Conservation (phyloP, 2,329 filamentous ascomycete species). For the Geosmithia morbida region DNA sequence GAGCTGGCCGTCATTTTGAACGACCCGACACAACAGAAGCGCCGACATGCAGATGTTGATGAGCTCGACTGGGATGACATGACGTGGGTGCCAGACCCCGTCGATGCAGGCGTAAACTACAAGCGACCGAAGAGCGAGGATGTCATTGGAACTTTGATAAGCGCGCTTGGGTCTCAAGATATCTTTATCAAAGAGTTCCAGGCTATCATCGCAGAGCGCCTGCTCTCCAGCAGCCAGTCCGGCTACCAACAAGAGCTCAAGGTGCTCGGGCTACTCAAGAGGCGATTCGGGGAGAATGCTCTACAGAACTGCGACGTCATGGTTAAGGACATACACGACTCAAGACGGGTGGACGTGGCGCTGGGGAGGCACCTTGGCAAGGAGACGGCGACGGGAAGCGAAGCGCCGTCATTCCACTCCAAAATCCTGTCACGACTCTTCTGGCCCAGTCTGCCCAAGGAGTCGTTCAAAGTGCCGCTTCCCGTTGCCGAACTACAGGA, state of each 20-base stretch:
- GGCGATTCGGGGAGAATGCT: slow-evolving; percentile 71
- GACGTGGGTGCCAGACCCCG: slow-evolving; percentile 83
- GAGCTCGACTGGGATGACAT: slow-evolving; percentile 85
- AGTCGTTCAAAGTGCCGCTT: slow-evolving; percentile 49
- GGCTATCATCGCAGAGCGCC: slow-evolving; percentile 69
- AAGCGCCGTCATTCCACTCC: slow-evolving; percentile 42
- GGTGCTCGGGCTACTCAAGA: slow-evolving; percentile 75
- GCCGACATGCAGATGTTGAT: slow-evolving; percentile 42
- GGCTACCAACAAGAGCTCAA: slow-evolving; percentile 68
- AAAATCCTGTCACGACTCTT: slow-evolving; percentile 87
- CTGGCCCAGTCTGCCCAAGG: slow-evolving; percentile 71
- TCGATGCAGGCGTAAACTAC: slow-evolving; percentile 87
- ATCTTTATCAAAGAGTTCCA: slow-evolving; percentile 92
- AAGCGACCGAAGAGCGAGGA: slow-evolving; percentile 80
- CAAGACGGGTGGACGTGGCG: slow-evolving; percentile 53
- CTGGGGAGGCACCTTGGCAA: slow-evolving; percentile 34
- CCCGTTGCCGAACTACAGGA: slow-evolving; percentile 47
- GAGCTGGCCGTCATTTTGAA: slow-evolving; percentile 56
- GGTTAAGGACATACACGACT: slow-evolving; percentile 85
- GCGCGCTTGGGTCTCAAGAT: slow-evolving; percentile 77
- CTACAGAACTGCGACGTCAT: slow-evolving; percentile 95
- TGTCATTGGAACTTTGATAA: slow-evolving; percentile 81
- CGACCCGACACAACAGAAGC: slow-evolving; percentile 39
- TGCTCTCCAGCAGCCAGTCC: slow-evolving; percentile 47
- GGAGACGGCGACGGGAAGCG: slow-evolving; percentile 5